Evolutionary conservation across 1,284 basidiomycete genomes (phyloP), one percentile per base, ranked within the genome.

Genomic region (Fomitiporia mediterranea): DNA sequence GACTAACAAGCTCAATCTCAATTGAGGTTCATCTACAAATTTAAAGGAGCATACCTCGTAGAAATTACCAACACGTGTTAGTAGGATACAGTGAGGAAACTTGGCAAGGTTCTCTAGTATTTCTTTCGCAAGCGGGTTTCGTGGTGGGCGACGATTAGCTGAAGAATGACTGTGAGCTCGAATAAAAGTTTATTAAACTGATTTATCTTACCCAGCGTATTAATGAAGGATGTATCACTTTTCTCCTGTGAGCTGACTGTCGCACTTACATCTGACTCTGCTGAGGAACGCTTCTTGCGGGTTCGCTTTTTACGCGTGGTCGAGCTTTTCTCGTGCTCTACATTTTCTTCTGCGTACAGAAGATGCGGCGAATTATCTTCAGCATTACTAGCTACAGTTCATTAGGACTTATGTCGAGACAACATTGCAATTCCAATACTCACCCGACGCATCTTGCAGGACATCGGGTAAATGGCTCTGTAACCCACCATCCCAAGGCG

Each of bases 41-140:
- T 21, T 5, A 32, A 38, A 43, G 21, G 1, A 44, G 19, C 28
- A 11, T 67, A 92, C 94, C 79, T 98, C 94, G 68, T 95, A 98
- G 70, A 98, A 98, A 64, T 92, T 88, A 17, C 94, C 94, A 11
- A 97, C 93, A 55, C 92, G 83, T 2, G 94, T 97, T 4, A 98
- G 77, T 17, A 97, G 75, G 32, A 96, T 79, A 66, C 92, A 95
- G 66, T 94, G 89, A 11, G 94, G 89, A 67, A 93, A 97, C 51
- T 76, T 81, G 35, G 75, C 72, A 35, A 89, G 76, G 67, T 95
- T 92, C 17, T 81, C 71, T 60, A 83, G 75, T 21, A 97, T 85
- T 61, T 84, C 83, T 50, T 69, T 75, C 2, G 89, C 85, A 4
- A 96, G 78, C 46, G 75, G 70, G 38, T 74, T 84, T 46, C 74